A percentile compares a stretch with the other conserved stretches of the same genome.
phyloP scores from a whole-genome alignment of 2,329 filamentous ascomycete species.

The Fusarium acutatum region DNA sequence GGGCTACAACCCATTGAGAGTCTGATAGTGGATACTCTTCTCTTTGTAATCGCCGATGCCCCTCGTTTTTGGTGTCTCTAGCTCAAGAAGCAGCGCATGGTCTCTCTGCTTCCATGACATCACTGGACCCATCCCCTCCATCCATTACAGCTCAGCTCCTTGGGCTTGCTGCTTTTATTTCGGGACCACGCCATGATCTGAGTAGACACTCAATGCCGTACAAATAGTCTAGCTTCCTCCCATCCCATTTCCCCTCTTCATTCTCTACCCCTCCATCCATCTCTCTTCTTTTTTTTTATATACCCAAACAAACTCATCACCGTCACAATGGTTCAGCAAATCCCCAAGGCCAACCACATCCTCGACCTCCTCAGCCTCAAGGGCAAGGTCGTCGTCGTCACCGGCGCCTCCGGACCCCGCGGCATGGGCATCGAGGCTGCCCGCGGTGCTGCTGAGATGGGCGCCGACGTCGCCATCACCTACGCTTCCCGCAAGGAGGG shows the following conservation, averaged over 20 bases:
- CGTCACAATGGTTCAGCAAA: constrained; percentile 60
- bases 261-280: not conserved
- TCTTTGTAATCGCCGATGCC: constrained; percentile 28
- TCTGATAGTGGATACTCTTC: not conserved
- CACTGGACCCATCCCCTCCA: constrained; percentile 36
- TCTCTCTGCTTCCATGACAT: constrained; percentile 35
- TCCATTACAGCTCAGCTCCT: constrained; percentile 5
- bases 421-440: constrained; percentile 77
- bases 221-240: constrained; percentile 24
- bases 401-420: constrained; percentile 73
- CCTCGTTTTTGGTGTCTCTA: not conserved
- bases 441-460: constrained; percentile 75
- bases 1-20: not conserved
- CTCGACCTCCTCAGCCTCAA: constrained; percentile 76
- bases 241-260: constrained; percentile 1
- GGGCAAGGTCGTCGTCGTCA: constrained; percentile 76
- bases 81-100: not conserved
- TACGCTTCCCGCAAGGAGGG: constrained; percentile 76
- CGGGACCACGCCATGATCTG: constrained; percentile 9
- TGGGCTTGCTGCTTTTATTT: constrained; percentile 18
- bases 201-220: not conserved
- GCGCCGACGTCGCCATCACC: constrained; percentile 75
- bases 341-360: constrained; percentile 66
- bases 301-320: not conserved
- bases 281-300: not conserved